These are phyloP conservation scores for Mycena amicta DNA, from an alignment of 768 basidiomycete species.

Conservation along the genomic window DNA sequence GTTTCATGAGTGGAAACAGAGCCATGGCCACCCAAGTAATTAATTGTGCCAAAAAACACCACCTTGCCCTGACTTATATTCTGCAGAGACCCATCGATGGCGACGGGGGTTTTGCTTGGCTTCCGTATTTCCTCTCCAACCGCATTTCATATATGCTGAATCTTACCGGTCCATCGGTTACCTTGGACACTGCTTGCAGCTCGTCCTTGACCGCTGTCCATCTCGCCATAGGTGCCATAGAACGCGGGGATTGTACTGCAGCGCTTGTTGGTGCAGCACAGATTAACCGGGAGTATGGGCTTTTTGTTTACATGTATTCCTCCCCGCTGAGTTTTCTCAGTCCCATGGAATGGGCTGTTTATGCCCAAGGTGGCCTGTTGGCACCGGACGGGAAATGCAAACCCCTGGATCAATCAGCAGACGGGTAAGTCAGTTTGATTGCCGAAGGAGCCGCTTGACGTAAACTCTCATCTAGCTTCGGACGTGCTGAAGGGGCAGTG, in stretches of 20 bases:
- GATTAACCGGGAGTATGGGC: conserved; percentile 30
- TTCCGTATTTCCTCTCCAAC: conserved; percentile 31
- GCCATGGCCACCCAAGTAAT: no score
- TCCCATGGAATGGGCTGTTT: no score
- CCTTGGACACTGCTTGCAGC: conserved; percentile 42
- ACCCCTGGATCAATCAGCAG: conserved; percentile 34
- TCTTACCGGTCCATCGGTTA: conserved; percentile 34
- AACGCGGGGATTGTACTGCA: conserved; percentile 36
- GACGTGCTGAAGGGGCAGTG: conserved; percentile 31
- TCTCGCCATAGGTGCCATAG: conserved; percentile 37
- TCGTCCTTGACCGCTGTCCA: conserved; percentile 38
- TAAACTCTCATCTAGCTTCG: conserved; percentile 21
- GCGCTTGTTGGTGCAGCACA: conserved; percentile 38
- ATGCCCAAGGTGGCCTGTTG: conserved; percentile 25
- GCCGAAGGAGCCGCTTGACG: no score
- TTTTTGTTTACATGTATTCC: no score
- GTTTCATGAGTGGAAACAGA: conserved; percentile 31
- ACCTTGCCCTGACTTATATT: no score
- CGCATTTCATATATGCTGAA: conserved; percentile 31
- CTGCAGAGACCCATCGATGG: conserved; percentile 23
- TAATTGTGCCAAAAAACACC: no score
- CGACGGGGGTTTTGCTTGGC: conserved; percentile 26
- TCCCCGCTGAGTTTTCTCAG: no score
- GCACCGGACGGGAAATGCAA: conserved; percentile 38
- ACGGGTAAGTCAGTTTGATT: no score